Percentiles rank a stretch among this genome's conserved stretches.
phyloP scores from a whole-genome alignment of 192 early-diverging fungal genomes.

The Backusella sp. region DNA sequence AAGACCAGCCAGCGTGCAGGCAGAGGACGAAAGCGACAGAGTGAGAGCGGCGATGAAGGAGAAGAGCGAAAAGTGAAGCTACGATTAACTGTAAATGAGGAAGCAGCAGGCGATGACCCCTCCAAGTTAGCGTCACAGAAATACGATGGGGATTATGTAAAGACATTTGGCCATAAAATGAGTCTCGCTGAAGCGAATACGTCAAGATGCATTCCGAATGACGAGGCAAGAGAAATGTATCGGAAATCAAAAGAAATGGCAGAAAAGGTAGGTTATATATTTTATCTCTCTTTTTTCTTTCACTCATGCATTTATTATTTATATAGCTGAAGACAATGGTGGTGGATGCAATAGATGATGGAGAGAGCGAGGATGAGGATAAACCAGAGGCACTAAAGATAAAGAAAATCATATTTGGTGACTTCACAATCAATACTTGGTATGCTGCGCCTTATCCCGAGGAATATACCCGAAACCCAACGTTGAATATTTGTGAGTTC shows the following conservation, averaged over 20 bases:
- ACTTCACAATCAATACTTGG: conserved; percentile 89
- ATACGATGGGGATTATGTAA: conserved; percentile 20
- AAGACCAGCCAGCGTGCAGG: not conserved
- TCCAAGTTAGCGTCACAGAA: not conserved
- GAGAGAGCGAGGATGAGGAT: too few species aligned
- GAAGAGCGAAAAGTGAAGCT: not conserved
- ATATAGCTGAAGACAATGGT: not conserved
- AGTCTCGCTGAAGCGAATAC: conserved; percentile 54
- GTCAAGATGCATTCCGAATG: conserved; percentile 48
- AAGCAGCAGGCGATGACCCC: not conserved
- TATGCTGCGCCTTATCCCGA: conserved; percentile 95
- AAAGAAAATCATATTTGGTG: conserved; percentile 78
- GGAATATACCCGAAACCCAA: conserved; percentile 83
- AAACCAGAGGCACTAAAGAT: conserved; percentile 32
- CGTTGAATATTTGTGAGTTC: conserved; percentile 92
- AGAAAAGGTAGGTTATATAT: conserved; percentile 25
- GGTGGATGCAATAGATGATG: not conserved
- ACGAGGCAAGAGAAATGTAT: conserved; percentile 50
- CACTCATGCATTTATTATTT: not conserved
- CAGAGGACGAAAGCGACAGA: not conserved
- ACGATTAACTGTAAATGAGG: not conserved
- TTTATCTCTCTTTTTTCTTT: too few species aligned
- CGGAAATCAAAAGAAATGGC: conserved; percentile 43
- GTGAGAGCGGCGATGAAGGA: not conserved
- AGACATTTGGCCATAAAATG: conserved; percentile 50